Evolutionary conservation across 495 filamentous ascomycete species (phyloP).

Genomic region (Daldinia bambusicola): DNA sequence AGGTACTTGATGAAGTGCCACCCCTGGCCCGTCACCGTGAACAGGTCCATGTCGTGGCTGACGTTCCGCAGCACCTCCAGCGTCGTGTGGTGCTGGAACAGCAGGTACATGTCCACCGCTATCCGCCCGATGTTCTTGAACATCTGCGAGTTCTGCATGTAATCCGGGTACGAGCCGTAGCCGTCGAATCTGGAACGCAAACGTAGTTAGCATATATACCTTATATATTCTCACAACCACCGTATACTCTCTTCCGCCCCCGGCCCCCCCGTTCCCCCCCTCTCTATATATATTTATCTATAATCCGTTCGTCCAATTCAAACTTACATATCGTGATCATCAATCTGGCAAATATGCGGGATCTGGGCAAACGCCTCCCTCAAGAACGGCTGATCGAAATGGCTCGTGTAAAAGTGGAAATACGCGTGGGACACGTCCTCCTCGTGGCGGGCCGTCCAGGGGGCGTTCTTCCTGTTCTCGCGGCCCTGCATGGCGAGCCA

Average conservation of each 20-base stretch:
- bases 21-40: conserved; percentile 94
- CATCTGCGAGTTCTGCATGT: conserved; percentile 96
- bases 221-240: not conserved
- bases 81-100: conserved; percentile 98
- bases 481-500: conserved; percentile 92
- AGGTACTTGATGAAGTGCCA: conserved; percentile 99
- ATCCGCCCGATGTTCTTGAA: conserved; percentile 98
- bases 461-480: conserved; percentile 87
- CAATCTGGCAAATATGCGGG: conserved; percentile 89
- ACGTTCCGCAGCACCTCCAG: conserved; percentile 91
- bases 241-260: too few species aligned
- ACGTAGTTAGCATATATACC: not conserved
- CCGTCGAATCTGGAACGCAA: conserved; percentile 80
- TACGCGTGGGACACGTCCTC: conserved; percentile 96
- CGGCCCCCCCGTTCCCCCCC: not conserved
- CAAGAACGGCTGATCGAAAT: conserved; percentile 94
- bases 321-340: conserved; percentile 97
- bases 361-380: conserved; percentile 97
- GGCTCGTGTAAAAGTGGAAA: conserved; percentile 98
- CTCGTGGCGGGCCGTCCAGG: conserved; percentile 92
- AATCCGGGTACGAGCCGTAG: conserved; percentile 96
- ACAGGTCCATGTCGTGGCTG: conserved; percentile 86
- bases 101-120: conserved; percentile 98
- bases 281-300: too few species aligned
- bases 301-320: not conserved